Evolutionary conservation across 129 eudicot genomes (phyloP).

Genomic region (Tagetes patula): DNA sequence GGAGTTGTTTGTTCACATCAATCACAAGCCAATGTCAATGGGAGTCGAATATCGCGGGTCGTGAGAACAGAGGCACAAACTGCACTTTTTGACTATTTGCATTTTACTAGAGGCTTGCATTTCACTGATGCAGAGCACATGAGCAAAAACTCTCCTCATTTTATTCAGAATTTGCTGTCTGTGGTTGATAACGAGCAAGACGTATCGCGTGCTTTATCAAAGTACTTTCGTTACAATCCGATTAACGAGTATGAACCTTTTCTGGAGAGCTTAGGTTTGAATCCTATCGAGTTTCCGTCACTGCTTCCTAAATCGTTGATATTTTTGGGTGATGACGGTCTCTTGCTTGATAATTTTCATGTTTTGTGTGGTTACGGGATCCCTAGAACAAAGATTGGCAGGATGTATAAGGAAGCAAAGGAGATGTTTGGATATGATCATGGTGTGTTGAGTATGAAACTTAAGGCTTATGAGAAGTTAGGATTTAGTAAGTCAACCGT

Average conservation of each 20-base stretch:
- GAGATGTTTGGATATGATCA: slow-evolving; percentile 50
- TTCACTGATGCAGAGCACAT: slow-evolving; percentile 66
- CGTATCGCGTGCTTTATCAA: slow-evolving; percentile 50
- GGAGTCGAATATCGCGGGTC: slow-evolving; percentile 41
- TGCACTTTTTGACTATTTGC: slow-evolving; percentile 74
- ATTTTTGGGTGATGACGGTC: slow-evolving; percentile 57
- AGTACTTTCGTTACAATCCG: slow-evolving; percentile 64
- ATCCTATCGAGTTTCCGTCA: slow-evolving; percentile 36
- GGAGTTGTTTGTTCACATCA: slow-evolving; percentile 31
- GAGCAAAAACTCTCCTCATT: slow-evolving; percentile 72
- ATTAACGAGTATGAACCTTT: slow-evolving; percentile 80
- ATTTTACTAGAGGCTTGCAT: slow-evolving; percentile 62
- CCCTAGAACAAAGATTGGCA: slow-evolving; percentile 63
- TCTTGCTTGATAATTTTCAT: slow-evolving; percentile 62
- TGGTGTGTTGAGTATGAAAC: slow-evolving; percentile 51
- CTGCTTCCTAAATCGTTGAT: slow-evolving; percentile 61
- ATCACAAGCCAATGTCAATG: slow-evolving; percentile 27
- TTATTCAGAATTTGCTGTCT: slow-evolving; percentile 48
- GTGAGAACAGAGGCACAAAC: slow-evolving; percentile 64
- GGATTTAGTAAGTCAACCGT: slow-evolving; percentile 53
- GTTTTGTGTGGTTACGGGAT: slow-evolving; percentile 66
- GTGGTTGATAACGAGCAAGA: slow-evolving; percentile 63
- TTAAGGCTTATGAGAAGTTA: slow-evolving; percentile 58
- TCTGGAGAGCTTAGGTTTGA: slow-evolving; percentile 75
- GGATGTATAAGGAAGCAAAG: slow-evolving; percentile 51